Conservation (phyloP, 257 asterid species). For the Plantago elongata region DNA sequence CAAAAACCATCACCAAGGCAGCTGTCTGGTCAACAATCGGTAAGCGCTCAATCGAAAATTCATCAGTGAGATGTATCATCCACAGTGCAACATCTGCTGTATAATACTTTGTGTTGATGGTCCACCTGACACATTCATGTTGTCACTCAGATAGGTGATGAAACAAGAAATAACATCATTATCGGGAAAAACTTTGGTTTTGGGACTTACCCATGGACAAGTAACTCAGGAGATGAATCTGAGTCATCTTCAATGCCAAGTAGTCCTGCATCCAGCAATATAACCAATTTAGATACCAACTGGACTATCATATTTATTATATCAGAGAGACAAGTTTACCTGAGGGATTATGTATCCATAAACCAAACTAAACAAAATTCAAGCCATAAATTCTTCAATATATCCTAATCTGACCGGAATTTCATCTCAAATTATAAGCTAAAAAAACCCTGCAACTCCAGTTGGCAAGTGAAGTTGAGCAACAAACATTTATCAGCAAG, state of each 20-base stretch:
- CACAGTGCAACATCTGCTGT: constrained; percentile 77
- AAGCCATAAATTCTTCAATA: neutral
- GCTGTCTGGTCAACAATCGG: constrained; percentile 41
- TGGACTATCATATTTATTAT: neutral
- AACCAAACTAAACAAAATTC: no score
- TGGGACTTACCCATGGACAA: constrained; percentile 59
- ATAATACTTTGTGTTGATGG: constrained; percentile 87
- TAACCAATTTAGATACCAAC: constrained; percentile 1
- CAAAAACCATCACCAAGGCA: constrained; percentile 92
- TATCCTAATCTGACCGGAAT: no score
- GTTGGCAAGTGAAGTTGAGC: no score
- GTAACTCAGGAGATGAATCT: constrained; percentile 47
- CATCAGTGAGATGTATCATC: constrained; percentile 67
- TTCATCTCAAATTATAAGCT: no score
- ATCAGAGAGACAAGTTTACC: no score
- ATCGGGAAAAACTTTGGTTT: constrained; percentile 13
- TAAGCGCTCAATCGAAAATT: constrained; percentile 38
- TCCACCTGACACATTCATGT: constrained; percentile 54
- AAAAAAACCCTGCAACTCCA: no score
- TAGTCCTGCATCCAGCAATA: constrained; percentile 43
- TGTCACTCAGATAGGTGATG: constrained; percentile 14
- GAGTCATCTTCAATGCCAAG: constrained; percentile 57
- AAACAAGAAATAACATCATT: constrained; percentile 3
- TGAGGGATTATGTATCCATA: no score
- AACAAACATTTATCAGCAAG: no score